phyloP scores from a whole-genome alignment of 805 yeast genomes.

The Kodamaea laetipori region DNA sequence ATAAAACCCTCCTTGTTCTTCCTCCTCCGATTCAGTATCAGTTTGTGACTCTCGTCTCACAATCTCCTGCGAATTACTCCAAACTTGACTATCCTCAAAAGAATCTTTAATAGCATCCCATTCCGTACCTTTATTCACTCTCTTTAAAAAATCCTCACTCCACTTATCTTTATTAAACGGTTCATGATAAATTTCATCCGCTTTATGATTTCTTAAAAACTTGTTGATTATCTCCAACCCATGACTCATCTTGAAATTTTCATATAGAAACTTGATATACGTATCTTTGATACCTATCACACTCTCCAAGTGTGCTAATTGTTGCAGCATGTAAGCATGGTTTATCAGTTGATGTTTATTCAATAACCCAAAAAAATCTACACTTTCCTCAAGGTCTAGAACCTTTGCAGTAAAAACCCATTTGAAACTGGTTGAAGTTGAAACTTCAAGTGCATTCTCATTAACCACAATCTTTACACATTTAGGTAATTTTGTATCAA shows the following conservation, averaged over 20 bases:
- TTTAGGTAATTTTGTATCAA: conserved; percentile 9
- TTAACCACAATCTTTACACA: neutral
- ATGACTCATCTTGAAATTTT: conserved; percentile 36
- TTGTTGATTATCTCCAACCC: conserved; percentile 36
- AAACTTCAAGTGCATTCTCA: neutral
- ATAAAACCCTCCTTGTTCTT: conserved; percentile 7
- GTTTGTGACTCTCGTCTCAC: conserved; percentile 3
- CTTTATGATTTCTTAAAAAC: conserved; percentile 25
- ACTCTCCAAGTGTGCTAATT: conserved; percentile 23
- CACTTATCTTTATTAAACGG: conserved; percentile 12
- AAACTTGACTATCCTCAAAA: neutral
- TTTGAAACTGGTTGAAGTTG: conserved; percentile 14
- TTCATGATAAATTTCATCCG: conserved; percentile 5
- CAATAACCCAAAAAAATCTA: conserved; percentile 22
- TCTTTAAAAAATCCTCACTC: conserved; percentile 5
- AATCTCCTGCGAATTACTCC: conserved; percentile 2
- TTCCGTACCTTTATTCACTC: neutral
- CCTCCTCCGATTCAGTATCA: conserved; percentile 3
- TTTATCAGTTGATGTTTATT: conserved; percentile 25
- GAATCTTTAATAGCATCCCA: neutral
- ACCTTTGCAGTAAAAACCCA: conserved; percentile 26
- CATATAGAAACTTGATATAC: conserved; percentile 33
- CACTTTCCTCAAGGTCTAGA: conserved; percentile 11
- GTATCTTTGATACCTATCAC: conserved; percentile 31
- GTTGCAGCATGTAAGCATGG: conserved; percentile 22